Conservation (phyloP, 106 monocot genomes). For the Allium sativum region DNA sequence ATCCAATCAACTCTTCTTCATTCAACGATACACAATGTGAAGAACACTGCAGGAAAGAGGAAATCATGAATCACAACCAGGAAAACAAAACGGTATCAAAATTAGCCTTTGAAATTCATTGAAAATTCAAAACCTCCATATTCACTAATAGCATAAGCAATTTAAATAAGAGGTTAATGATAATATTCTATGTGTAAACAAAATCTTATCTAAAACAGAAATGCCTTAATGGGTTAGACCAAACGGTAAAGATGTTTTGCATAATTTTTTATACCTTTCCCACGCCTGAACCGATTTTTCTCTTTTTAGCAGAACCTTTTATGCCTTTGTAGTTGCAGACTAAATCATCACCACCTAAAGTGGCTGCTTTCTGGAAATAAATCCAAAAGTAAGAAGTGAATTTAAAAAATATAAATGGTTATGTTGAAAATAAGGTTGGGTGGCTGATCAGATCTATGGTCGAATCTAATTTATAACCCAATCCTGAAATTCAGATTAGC, state of each 20-base stretch:
- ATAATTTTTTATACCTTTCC: slow-evolving; percentile 43
- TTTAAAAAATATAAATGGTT: too few species aligned
- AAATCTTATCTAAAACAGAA: too few species aligned
- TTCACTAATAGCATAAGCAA: too few species aligned
- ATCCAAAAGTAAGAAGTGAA: not conserved
- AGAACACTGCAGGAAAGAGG: slow-evolving; percentile 41
- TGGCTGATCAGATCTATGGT: too few species aligned
- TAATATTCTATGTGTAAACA: too few species aligned
- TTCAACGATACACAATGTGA: slow-evolving; percentile 17
- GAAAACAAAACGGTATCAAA: too few species aligned
- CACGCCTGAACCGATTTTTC: slow-evolving; percentile 50
- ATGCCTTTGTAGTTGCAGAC: slow-evolving; percentile 14
- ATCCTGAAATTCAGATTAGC: too few species aligned
- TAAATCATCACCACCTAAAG: slow-evolving; percentile 9
- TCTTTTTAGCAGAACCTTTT: slow-evolving; percentile 33
- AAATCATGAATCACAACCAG: too few species aligned
- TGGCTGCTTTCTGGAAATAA: slow-evolving; percentile 24
- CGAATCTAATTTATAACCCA: too few species aligned
- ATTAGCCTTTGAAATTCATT: not conserved
- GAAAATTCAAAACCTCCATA: not conserved
- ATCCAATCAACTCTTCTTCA: slow-evolving; percentile 48
- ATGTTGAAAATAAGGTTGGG: too few species aligned
- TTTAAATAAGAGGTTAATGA: too few species aligned
- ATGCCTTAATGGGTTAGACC: too few species aligned
- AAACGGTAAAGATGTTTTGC: not conserved